Percentiles rank a stretch among this genome's conserved stretches.
Conservation (phyloP, 306 rosid species). For the Cicer bijugum region DNA sequence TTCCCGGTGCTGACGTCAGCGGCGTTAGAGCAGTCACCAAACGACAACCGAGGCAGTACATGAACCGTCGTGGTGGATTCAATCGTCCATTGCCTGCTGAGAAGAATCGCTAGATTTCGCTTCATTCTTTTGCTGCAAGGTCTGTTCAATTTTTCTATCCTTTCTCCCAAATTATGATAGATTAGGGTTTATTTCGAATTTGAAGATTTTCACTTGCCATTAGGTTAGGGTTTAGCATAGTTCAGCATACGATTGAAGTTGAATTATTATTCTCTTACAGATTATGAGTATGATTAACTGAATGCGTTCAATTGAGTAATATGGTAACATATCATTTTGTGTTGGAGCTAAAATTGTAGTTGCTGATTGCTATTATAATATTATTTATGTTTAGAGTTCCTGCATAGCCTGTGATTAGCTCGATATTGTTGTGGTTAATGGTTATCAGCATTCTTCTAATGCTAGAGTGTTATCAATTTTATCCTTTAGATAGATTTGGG, state of each 20-base stretch:
- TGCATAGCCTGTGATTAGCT: slow-evolving; percentile 5
- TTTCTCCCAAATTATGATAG: neutral
- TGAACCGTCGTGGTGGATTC: slow-evolving; percentile 98
- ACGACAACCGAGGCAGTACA: slow-evolving; percentile 92
- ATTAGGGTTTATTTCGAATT: slow-evolving; percentile 36
- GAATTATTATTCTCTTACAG: neutral
- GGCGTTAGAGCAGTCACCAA: slow-evolving; percentile 83
- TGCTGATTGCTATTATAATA: neutral
- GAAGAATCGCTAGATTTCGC: slow-evolving; percentile 65
- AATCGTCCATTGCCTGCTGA: slow-evolving; percentile 98
- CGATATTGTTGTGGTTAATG: neutral
- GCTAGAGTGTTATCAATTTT: neutral
- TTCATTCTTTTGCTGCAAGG: slow-evolving; percentile 6
- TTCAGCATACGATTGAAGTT: neutral
- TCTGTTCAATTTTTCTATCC: slow-evolving; percentile 47
- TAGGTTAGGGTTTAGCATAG: slow-evolving; percentile 11
- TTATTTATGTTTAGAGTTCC: neutral
- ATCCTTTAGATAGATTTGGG: neutral
- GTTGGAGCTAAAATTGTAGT: slow-evolving; percentile 13
- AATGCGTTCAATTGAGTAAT: slow-evolving; percentile 27
- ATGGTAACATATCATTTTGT: neutral
- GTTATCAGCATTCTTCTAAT: slow-evolving; percentile 1
- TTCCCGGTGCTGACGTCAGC: slow-evolving; percentile 86
- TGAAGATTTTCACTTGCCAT: neutral
- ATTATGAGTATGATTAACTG: neutral